A percentile compares a stretch with the other conserved stretches of the same genome.
These are phyloP conservation scores for Backusella sp. DNA, from an alignment of 192 early-diverging fungal species.

Conservation along the genomic window DNA sequence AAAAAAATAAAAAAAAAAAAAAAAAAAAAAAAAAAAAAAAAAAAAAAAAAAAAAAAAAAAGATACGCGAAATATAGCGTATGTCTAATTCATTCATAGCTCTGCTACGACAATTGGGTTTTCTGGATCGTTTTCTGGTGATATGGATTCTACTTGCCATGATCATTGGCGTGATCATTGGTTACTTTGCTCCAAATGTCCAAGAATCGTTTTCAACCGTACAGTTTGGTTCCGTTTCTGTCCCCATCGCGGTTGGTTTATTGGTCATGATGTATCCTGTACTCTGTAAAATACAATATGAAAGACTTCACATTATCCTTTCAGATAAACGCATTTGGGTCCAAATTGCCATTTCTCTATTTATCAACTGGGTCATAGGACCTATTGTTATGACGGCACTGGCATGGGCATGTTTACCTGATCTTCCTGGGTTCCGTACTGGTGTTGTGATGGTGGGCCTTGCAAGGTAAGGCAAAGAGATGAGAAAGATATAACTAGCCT, in stretches of 20 bases:
- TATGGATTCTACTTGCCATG: slow-evolving; percentile 52
- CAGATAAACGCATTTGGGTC: slow-evolving; percentile 43
- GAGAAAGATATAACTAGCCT: too few relatives aligned
- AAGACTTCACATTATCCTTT: slow-evolving; percentile 36
- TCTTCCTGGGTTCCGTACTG: slow-evolving; percentile 61
- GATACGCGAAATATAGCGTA: neutral
- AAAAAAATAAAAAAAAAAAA: too few relatives aligned
- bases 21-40: too few relatives aligned
- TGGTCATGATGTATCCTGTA: slow-evolving; percentile 77
- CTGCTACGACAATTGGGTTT: slow-evolving; percentile 23
- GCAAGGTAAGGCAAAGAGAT: slow-evolving; percentile 20
- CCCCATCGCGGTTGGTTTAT: slow-evolving; percentile 64
- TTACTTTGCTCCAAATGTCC: slow-evolving; percentile 55
- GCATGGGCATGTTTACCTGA: slow-evolving; percentile 70
- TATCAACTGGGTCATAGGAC: slow-evolving; percentile 70
- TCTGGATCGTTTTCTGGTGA: slow-evolving; percentile 38
- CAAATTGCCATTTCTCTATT: slow-evolving; percentile 55
- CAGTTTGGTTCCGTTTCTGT: slow-evolving; percentile 65
- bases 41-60: neutral
- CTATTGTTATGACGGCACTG: slow-evolving; percentile 62
- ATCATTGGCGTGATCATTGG: slow-evolving; percentile 57
- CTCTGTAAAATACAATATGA: slow-evolving; percentile 61
- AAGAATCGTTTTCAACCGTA: slow-evolving; percentile 47
- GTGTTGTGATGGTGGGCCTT: slow-evolving; percentile 56
- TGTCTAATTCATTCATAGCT: neutral